A percentile compares a stretch with the other conserved stretches of the same genome.
Conservation (phyloP, 2,329 filamentous ascomycete genomes). For the Beauveria caledonica region DNA sequence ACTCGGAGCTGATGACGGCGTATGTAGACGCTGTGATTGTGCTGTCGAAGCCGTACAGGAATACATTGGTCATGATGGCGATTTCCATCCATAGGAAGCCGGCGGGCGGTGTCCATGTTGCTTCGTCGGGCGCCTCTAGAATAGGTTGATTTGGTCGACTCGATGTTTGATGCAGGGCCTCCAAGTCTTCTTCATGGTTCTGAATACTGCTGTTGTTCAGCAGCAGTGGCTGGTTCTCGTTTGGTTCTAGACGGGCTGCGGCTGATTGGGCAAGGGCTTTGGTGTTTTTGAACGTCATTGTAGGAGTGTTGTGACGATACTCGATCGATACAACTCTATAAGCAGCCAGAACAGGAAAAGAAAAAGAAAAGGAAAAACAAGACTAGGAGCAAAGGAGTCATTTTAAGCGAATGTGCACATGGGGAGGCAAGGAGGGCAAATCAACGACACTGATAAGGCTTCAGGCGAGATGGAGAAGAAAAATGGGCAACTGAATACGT, state of each 20-base stretch:
- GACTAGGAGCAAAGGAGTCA: no score
- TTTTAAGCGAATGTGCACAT: background rate
- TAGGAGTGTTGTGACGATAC: no score
- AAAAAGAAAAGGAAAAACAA: background rate
- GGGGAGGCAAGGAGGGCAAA: background rate
- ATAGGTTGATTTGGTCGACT: background rate
- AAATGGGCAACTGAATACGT: background rate
- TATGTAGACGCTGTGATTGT: conserved; percentile 69
- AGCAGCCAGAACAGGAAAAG: background rate
- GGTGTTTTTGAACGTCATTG: background rate
- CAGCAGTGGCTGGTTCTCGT: background rate
- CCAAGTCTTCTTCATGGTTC: background rate
- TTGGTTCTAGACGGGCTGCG: background rate
- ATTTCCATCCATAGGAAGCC: conserved; percentile 52
- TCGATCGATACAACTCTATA: no score
- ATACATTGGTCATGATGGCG: conserved; percentile 57
- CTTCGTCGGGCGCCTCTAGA: conserved; percentile 14
- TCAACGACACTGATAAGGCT: background rate
- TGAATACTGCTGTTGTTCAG: no score
- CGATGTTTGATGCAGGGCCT: background rate
- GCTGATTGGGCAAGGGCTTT: background rate
- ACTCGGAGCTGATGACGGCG: conserved; percentile 67
- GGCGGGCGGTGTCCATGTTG: conserved; percentile 37
- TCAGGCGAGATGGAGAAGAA: background rate
- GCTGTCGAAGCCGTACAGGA: conserved; percentile 60